These are phyloP conservation scores for Torulaspora microellipsoides DNA, from an alignment of 805 yeast species.

Conservation along the genomic window DNA sequence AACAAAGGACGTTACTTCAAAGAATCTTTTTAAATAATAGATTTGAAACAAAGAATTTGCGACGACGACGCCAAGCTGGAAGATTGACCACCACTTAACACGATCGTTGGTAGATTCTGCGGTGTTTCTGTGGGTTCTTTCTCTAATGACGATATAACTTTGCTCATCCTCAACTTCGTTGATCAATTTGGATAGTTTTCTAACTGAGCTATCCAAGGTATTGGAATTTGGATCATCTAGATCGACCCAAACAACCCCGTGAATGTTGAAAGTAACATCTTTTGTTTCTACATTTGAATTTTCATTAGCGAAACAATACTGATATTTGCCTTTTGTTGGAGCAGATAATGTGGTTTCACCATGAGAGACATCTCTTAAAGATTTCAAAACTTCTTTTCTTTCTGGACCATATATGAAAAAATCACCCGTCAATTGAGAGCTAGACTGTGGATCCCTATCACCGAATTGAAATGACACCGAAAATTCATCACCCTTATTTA, in stretches of 20 bases:
- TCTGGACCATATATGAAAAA: conserved; percentile 53
- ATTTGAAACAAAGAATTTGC: conserved; percentile 89
- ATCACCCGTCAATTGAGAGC: conserved; percentile 62
- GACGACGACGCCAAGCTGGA: conserved; percentile 83
- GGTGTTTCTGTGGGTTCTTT: conserved; percentile 95
- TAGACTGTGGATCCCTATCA: conserved; percentile 70
- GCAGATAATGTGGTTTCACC: conserved; percentile 75
- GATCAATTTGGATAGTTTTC: conserved; percentile 67
- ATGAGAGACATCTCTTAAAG: conserved; percentile 59
- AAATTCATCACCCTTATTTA: conserved; percentile 79
- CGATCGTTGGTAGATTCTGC: conserved; percentile 96
- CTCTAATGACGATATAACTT: conserved; percentile 88
- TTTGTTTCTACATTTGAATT: conserved; percentile 64
- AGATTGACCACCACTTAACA: conserved; percentile 96
- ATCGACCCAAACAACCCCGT: conserved; percentile 85
- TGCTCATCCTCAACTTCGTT: conserved; percentile 88
- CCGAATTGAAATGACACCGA: conserved; percentile 92
- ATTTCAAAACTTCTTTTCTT: conserved; percentile 42
- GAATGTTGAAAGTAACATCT: conserved; percentile 93
- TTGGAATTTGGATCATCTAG: conserved; percentile 70
- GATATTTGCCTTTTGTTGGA: conserved; percentile 63
- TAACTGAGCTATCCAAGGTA: conserved; percentile 78
- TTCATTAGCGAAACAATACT: conserved; percentile 91
- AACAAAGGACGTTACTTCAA: conserved; percentile 89
- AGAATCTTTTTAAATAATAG: conserved; percentile 87